These are phyloP conservation scores for Hypocrella siamensis DNA, from an alignment of 2,329 filamentous ascomycete species.

Conservation along the genomic window DNA sequence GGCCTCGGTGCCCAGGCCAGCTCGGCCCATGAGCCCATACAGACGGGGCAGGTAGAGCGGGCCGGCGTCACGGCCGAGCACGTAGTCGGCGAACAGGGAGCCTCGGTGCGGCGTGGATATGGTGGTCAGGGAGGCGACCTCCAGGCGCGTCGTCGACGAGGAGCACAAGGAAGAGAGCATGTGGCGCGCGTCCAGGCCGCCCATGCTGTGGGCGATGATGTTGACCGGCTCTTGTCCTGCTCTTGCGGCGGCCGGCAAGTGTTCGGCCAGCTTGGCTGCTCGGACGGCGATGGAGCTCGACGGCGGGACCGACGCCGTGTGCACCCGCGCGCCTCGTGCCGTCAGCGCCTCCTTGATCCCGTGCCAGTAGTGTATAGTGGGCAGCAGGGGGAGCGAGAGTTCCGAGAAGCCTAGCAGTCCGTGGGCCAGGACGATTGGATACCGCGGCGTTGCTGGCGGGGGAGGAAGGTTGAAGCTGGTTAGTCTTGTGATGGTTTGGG, in stretches of 20 bases:
- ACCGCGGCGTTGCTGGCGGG: constrained; percentile 39
- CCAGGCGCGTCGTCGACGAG: constrained; percentile 3
- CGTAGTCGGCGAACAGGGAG: constrained; percentile 37
- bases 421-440: constrained; percentile 50
- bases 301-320: constrained; percentile 45
- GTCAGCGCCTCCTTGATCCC: constrained; percentile 44
- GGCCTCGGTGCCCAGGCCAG: constrained; percentile 41
- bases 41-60: constrained; percentile 34
- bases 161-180: constrained; percentile 40
- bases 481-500: no score
- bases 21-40: constrained; percentile 32
- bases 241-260: constrained; percentile 26
- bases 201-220: constrained; percentile 59
- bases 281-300: constrained; percentile 45
- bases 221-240: no score
- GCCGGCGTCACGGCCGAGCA: constrained; percentile 25
- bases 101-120: constrained; percentile 40
- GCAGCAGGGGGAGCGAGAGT: constrained; percentile 34
- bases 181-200: constrained; percentile 48
- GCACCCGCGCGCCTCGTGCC: constrained; percentile 36
- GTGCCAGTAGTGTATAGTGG: constrained; percentile 47
- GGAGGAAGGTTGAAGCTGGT: no score
- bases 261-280: constrained; percentile 37
- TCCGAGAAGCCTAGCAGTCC: constrained; percentile 49
- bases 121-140: constrained; percentile 37